These are phyloP conservation scores for Penicillium sp. DNA, from an alignment of 2,329 filamentous ascomycete species.

Conservation along the genomic window DNA sequence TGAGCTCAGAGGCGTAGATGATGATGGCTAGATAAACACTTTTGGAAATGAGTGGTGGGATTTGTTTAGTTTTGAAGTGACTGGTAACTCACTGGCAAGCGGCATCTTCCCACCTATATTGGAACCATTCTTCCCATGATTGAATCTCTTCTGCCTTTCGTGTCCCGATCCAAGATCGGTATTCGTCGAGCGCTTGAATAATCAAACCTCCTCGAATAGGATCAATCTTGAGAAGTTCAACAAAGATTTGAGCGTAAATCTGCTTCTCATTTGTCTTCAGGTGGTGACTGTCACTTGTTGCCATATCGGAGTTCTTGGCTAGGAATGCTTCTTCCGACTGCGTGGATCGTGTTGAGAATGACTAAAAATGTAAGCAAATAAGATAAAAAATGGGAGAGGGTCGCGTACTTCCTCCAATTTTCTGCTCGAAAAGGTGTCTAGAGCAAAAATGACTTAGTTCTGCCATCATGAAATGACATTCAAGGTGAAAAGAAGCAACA, in stretches of 20 bases:
- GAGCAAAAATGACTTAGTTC: background rate
- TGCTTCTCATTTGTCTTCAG: background rate
- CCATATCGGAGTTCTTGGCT: background rate
- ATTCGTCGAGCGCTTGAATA: background rate
- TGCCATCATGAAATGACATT: background rate
- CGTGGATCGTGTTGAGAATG: background rate
- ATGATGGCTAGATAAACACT: background rate
- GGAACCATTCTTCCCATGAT: background rate
- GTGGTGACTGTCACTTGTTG: background rate
- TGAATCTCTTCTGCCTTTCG: background rate
- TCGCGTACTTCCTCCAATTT: background rate
- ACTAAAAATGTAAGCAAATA: background rate
- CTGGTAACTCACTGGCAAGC: background rate
- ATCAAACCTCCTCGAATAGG: background rate
- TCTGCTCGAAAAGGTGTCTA: background rate
- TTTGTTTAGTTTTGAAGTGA: background rate
- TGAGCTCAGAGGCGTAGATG: background rate
- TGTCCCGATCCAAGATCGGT: background rate
- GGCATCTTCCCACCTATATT: background rate
- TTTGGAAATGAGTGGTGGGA: background rate
- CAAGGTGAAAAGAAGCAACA: background rate
- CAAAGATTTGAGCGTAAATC: background rate
- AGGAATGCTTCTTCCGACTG: background rate
- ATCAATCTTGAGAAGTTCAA: background rate
- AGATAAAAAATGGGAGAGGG: background rate